Conservation (phyloP, 2,329 filamentous ascomycete genomes). For the Zymoseptoria crescenta region DNA sequence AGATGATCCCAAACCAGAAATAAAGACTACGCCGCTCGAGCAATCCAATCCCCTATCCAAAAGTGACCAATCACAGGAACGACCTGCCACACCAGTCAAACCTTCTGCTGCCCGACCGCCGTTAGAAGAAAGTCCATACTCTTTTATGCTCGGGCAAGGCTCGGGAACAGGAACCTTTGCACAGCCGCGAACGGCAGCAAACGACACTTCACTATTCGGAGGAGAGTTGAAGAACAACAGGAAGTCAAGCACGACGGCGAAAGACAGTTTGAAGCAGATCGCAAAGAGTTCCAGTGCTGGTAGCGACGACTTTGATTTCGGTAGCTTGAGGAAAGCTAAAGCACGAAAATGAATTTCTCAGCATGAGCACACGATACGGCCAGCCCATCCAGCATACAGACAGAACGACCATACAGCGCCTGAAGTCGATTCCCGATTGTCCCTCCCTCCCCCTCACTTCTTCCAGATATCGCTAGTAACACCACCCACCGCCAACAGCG, state of each 20-base stretch:
- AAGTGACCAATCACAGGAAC: neutral
- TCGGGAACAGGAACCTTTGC: neutral
- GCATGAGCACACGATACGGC: neutral
- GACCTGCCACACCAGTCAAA: neutral
- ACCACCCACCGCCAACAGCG: constrained; percentile 13
- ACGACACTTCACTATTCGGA: constrained; percentile 14
- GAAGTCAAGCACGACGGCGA: neutral
- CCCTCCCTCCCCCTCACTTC: constrained; percentile 4
- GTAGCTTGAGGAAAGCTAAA: constrained; percentile 16
- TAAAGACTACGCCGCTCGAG: neutral
- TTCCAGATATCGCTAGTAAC: constrained; percentile 14
- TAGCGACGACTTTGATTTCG: constrained; percentile 15
- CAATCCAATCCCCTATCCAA: neutral
- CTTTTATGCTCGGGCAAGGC: constrained; percentile 19
- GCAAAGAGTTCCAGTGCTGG: neutral
- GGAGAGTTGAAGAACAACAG: neutral
- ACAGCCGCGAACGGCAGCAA: constrained; percentile 2
- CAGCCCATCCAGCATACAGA: neutral
- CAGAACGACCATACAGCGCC: neutral
- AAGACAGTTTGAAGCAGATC: neutral
- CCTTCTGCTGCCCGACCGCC: constrained; percentile 7
- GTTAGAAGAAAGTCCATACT: constrained; percentile 18
- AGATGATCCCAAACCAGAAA: neutral
- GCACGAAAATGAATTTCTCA: neutral
- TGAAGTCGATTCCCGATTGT: neutral